These are phyloP conservation scores for Sphaerulina populicola DNA, from an alignment of 2,329 filamentous ascomycete species.

Conservation along the genomic window DNA sequence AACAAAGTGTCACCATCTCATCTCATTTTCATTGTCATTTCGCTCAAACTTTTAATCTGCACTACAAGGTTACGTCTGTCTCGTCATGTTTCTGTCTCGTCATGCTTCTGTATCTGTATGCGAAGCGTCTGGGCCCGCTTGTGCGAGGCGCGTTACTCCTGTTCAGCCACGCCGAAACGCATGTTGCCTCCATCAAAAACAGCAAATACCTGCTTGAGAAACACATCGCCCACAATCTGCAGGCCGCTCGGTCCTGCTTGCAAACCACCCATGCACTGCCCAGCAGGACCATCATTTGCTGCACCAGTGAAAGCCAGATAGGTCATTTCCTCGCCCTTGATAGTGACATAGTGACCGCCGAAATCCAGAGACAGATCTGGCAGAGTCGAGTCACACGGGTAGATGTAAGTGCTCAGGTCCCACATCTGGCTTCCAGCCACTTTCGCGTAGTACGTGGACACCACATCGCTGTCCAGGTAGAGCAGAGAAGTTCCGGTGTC, in stretches of 20 bases:
- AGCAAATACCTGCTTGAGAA: constrained; percentile 53
- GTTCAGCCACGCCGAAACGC: constrained; percentile 47
- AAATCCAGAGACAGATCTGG: constrained; percentile 48
- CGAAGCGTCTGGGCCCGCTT: neutral
- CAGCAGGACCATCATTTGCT: constrained; percentile 22
- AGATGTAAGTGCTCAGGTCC: constrained; percentile 39
- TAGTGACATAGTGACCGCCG: constrained; percentile 40
- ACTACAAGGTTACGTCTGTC: neutral
- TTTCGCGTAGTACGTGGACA: constrained; percentile 37
- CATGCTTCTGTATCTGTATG: neutral
- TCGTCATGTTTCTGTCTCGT: neutral
- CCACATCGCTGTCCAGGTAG: constrained; percentile 47
- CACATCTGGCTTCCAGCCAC: constrained; percentile 34
- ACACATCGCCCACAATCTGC: constrained; percentile 56
- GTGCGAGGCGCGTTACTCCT: constrained; percentile 16
- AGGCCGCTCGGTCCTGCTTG: constrained; percentile 46
- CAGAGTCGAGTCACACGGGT: constrained; percentile 37
- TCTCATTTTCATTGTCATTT: no score
- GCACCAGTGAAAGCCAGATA: constrained; percentile 41
- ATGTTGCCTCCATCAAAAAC: constrained; percentile 50
- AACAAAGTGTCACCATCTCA: no score
- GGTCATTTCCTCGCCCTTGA: constrained; percentile 39
- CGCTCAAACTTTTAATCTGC: no score
- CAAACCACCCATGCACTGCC: constrained; percentile 59
- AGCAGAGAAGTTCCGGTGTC: constrained; percentile 56